A percentile compares a stretch with the other conserved stretches of the same genome.
phyloP scores from a whole-genome alignment of 306 rosid genomes.

The Clitoria ternatea region DNA sequence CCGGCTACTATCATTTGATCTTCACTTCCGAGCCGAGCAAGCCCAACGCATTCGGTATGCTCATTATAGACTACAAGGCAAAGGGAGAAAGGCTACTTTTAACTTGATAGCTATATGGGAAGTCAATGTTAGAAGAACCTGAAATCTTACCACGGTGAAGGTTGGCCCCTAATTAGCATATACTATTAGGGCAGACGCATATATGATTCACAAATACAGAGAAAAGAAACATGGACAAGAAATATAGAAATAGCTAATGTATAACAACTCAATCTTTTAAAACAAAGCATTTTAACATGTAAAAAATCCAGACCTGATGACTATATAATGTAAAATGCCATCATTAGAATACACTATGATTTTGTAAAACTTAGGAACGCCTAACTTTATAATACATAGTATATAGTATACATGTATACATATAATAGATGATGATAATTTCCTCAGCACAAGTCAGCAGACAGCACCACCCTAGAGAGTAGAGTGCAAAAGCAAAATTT shows the following conservation, averaged over 20 bases:
- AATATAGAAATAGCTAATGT: background rate
- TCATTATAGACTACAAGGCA: slow-evolving; percentile 56
- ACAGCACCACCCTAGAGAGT: background rate
- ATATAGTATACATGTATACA: too few species aligned
- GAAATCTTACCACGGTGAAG: background rate
- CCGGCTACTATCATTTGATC: slow-evolving; percentile 78
- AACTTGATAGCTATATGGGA: background rate
- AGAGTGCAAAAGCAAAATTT: background rate
- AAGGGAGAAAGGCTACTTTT: background rate
- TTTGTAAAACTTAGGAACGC: background rate
- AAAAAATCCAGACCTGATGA: background rate
- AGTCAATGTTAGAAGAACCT: background rate
- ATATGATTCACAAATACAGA: background rate
- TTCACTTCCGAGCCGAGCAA: slow-evolving; percentile 88
- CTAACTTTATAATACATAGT: background rate
- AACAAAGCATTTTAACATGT: background rate
- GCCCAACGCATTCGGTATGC: slow-evolving; percentile 77
- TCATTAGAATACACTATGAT: background rate
- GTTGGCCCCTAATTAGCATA: background rate
- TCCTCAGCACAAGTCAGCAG: background rate
- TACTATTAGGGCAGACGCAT: background rate
- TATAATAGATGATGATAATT: background rate
- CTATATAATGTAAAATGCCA: background rate
- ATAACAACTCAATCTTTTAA: background rate
- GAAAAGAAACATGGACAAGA: background rate